Evolutionary conservation across 768 basidiomycete species (phyloP).

Genomic region (Collybia sordida): DNA sequence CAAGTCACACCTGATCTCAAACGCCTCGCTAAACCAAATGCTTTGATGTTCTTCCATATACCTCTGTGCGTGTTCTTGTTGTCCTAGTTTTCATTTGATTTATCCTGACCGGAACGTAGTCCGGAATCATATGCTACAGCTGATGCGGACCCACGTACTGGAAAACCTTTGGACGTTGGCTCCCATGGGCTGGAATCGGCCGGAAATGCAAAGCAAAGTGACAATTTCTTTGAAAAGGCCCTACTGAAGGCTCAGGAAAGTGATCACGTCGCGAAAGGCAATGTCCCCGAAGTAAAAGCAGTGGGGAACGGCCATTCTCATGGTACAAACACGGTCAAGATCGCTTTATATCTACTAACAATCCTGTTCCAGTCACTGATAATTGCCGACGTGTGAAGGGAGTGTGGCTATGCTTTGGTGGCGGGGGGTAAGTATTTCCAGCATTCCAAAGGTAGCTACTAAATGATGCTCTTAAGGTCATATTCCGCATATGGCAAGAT

Average conservation of each 20-base stretch:
- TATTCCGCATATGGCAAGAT: constrained; percentile 81
- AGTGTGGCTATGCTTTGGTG: constrained; percentile 91
- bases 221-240: constrained; percentile 84
- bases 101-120: constrained; percentile 31
- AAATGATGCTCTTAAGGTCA: constrained; percentile 44
- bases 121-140: constrained; percentile 73
- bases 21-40: constrained; percentile 88
- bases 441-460: neutral
- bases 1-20: constrained; percentile 55
- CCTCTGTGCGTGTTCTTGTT: constrained; percentile 60
- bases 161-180: constrained; percentile 70
- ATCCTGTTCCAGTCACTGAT: constrained; percentile 64
- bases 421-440: constrained; percentile 61
- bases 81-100: neutral
- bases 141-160: constrained; percentile 62
- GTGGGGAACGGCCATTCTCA: constrained; percentile 92
- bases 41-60: constrained; percentile 97
- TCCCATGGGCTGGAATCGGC: constrained; percentile 52
- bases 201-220: constrained; percentile 69
- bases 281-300: constrained; percentile 76
- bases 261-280: constrained; percentile 50
- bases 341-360: neutral
- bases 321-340: constrained; percentile 38
- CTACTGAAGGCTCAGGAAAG: constrained; percentile 72
- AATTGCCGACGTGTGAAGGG: constrained; percentile 84